Percentiles rank a stretch among this genome's conserved stretches.
phyloP scores from a whole-genome alignment of 805 yeast genomes.

The Saturnispora dispora region DNA sequence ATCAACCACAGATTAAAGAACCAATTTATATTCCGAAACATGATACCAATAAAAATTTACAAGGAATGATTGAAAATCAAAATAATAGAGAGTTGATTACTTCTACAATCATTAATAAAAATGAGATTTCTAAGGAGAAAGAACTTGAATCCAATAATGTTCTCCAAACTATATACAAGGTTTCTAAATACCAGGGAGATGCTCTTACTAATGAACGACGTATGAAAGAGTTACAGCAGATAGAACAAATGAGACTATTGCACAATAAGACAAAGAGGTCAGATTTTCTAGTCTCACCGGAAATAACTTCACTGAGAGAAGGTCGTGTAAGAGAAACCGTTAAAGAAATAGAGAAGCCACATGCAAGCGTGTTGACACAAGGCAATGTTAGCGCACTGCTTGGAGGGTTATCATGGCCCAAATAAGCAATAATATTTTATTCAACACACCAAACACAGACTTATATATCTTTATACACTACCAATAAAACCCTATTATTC shows the following conservation, averaged over 20 bases:
- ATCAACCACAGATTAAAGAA: conserved; percentile 19
- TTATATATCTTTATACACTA: neutral
- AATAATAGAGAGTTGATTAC: neutral
- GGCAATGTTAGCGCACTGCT: neutral
- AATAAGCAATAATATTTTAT: neutral
- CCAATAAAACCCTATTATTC: neutral
- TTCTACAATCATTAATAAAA: neutral
- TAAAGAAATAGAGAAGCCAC: conserved; percentile 15
- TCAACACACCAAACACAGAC: neutral
- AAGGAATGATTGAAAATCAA: neutral
- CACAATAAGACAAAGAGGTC: neutral
- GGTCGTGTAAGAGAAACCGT: conserved; percentile 23
- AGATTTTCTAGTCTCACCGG: conserved; percentile 14
- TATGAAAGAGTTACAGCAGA: conserved; percentile 6
- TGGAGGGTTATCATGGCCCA: conserved; percentile 1
- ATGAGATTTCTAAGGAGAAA: neutral
- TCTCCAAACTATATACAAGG: conserved; percentile 2
- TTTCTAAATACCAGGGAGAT: conserved; percentile 3
- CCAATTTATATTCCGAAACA: conserved; percentile 17
- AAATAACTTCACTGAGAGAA: conserved; percentile 15
- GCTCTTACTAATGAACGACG: conserved; percentile 6
- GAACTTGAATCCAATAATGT: conserved; percentile 1
- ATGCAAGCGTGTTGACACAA: neutral
- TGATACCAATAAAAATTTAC: neutral
- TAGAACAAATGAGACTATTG: conserved; percentile 5